Evolutionary conservation across 2,329 filamentous ascomycete species (phyloP).

Genomic region (Xylaria sp.): DNA sequence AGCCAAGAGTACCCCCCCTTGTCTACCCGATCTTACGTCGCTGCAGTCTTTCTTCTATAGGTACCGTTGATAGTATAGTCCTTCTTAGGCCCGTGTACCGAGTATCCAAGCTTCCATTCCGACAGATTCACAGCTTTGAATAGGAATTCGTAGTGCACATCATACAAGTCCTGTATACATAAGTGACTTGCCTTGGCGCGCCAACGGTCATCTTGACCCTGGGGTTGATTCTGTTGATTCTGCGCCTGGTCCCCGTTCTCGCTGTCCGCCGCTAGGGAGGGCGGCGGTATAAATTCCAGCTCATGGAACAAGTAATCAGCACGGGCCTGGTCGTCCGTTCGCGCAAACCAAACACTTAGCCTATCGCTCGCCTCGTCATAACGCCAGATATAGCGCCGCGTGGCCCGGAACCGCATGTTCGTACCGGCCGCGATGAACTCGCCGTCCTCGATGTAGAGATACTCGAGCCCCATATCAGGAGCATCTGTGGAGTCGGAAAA

Average conservation of each 20-base stretch:
- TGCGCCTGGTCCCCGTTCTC: conserved; percentile 22
- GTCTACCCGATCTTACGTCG: not conserved
- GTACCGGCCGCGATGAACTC: conserved; percentile 66
- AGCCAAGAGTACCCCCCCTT: not conserved
- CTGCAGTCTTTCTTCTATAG: conserved; percentile 56
- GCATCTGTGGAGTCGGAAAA: conserved; percentile 37
- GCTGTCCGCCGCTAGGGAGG: conserved; percentile 14
- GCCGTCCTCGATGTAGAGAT: conserved; percentile 76
- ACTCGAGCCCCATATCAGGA: conserved; percentile 63
- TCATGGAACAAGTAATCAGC: conserved; percentile 82
- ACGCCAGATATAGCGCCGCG: conserved; percentile 76
- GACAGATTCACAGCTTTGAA: conserved; percentile 68
- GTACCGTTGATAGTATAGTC: conserved; percentile 72
- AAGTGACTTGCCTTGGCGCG: conserved; percentile 74
- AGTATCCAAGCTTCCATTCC: conserved; percentile 71
- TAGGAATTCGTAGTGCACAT: conserved; percentile 74
- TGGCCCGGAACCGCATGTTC: conserved; percentile 68
- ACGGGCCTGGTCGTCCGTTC: conserved; percentile 67
- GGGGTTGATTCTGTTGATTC: conserved; percentile 23
- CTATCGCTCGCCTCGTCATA: conserved; percentile 70
- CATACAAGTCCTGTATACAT: conserved; percentile 77
- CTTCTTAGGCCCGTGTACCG: conserved; percentile 77
- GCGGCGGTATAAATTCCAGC: conserved; percentile 67
- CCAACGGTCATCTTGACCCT: conserved; percentile 56
- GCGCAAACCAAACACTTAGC: conserved; percentile 79